Percentiles rank a stretch among this genome's conserved stretches.
phyloP scores from a whole-genome alignment of 2,329 filamentous ascomycete species.

The Fusarium foetens region DNA sequence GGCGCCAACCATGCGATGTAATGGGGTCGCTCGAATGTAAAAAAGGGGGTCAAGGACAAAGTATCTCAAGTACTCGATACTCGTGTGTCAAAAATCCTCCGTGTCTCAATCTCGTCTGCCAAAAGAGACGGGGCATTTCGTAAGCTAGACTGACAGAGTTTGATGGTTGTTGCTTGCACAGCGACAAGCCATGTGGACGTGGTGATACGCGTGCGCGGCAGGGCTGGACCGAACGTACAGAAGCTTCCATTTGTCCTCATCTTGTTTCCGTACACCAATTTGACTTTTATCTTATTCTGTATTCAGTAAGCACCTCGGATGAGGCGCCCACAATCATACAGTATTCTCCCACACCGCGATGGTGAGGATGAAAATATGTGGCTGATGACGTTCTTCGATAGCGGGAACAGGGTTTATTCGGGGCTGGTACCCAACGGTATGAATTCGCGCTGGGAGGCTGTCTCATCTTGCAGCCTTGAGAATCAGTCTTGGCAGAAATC shows the following conservation, averaged over 20 bases:
- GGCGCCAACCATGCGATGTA: constrained; percentile 32
- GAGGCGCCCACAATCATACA: background rate
- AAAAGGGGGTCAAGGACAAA: constrained; percentile 16
- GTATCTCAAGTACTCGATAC: constrained; percentile 36
- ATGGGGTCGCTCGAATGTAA: background rate
- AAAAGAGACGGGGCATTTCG: background rate
- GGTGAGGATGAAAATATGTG: constrained; percentile 8
- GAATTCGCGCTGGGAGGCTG: background rate
- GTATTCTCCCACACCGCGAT: background rate
- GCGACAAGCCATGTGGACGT: constrained; percentile 27
- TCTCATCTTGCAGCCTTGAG: constrained; percentile 1
- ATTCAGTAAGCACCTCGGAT: constrained; percentile 12
- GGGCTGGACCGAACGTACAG: constrained; percentile 9
- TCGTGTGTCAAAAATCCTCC: constrained; percentile 6
- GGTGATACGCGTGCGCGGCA: constrained; percentile 20
- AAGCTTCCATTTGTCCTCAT: constrained; percentile 4
- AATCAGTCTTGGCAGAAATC: background rate
- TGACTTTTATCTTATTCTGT: constrained; percentile 2
- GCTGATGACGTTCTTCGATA: constrained; percentile 19
- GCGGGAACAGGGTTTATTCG: background rate
- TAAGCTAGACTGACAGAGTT: constrained; percentile 15
- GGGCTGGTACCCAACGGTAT: background rate
- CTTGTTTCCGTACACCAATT: constrained; percentile 8
- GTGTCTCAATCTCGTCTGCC: background rate
- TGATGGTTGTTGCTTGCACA: constrained; percentile 8